These are phyloP conservation scores for Coemansia sp. DNA, from an alignment of 192 early-diverging fungal species.

Conservation along the genomic window DNA sequence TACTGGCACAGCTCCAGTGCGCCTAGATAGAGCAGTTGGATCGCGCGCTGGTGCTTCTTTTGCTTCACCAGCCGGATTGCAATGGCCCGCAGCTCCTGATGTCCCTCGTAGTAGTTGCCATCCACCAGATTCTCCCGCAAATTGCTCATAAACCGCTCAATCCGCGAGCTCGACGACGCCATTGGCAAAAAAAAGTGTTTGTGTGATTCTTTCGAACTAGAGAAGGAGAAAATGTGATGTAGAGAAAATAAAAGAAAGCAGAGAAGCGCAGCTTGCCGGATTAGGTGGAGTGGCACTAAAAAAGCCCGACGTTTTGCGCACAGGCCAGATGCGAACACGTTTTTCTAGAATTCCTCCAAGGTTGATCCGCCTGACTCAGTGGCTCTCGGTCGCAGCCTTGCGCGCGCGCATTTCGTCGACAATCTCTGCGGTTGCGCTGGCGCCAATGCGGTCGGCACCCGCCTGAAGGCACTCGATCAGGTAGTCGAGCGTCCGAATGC, in stretches of 20 bases:
- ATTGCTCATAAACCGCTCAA: slow-evolving; percentile 54
- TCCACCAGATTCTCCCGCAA: slow-evolving; percentile 65
- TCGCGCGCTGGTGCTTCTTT: slow-evolving; percentile 69
- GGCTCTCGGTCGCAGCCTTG: slow-evolving; percentile 1
- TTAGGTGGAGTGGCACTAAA: neutral
- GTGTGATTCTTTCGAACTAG: too few relatives aligned
- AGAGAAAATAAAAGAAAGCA: slow-evolving; percentile 5
- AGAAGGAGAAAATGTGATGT: too few relatives aligned
- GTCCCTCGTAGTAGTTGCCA: slow-evolving; percentile 95
- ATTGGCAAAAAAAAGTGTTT: neutral
- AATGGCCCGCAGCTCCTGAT: slow-evolving; percentile 95
- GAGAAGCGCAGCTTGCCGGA: neutral
- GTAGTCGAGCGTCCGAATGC: slow-evolving; percentile 55
- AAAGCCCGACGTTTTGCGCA: neutral
- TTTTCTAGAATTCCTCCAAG: slow-evolving; percentile 4
- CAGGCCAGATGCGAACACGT: neutral
- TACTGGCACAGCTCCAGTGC: slow-evolving; percentile 70
- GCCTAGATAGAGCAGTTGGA: slow-evolving; percentile 77
- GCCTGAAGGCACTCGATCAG: slow-evolving; percentile 53
- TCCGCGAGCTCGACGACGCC: slow-evolving; percentile 32
- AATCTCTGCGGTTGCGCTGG: slow-evolving; percentile 54
- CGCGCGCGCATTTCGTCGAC: slow-evolving; percentile 51
- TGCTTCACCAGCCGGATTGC: slow-evolving; percentile 88
- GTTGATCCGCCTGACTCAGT: too few relatives aligned
- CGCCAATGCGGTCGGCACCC: slow-evolving; percentile 57